Evolutionary conservation across 768 basidiomycete genomes (phyloP).

Genomic region (Calvatia gigantea): DNA sequence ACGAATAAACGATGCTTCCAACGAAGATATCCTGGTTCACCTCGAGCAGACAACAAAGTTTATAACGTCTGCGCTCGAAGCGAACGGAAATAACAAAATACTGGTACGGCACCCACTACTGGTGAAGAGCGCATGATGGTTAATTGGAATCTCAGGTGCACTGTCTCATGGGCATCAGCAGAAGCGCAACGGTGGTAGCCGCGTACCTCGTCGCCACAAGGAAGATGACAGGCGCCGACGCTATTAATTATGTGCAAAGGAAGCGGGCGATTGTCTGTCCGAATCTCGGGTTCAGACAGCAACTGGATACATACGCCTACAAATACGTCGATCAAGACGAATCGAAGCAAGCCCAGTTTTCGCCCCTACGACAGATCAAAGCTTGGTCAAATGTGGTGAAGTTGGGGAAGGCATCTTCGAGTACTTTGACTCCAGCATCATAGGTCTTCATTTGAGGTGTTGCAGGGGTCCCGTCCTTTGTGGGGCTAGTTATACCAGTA

Average conservation of each 20-base stretch:
- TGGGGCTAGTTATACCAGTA: not conserved
- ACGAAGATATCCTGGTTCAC: constrained; percentile 30
- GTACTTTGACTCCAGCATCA: not conserved
- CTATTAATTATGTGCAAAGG: constrained; percentile 51
- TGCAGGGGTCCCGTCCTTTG: too few relatives aligned
- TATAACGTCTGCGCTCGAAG: constrained; percentile 29
- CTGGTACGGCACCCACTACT: constrained; percentile 27
- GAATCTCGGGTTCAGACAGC: constrained; percentile 63
- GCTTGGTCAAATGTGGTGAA: constrained; percentile 1
- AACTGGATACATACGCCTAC: constrained; percentile 42
- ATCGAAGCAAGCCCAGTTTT: constrained; percentile 5
- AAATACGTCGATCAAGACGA: constrained; percentile 18
- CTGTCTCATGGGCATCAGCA: constrained; percentile 71
- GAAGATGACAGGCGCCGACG: constrained; percentile 48
- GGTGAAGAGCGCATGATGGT: not conserved
- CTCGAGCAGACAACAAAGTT: constrained; percentile 34
- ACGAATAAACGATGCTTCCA: constrained; percentile 24
- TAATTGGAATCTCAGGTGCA: constrained; percentile 51
- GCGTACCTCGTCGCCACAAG: constrained; percentile 63
- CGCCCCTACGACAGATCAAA: constrained; percentile 7
- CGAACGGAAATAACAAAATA: constrained; percentile 33
- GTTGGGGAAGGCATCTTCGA: not conserved
- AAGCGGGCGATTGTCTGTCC: constrained; percentile 61
- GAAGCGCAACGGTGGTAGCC: constrained; percentile 72
- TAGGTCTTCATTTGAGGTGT: not conserved